phyloP scores from a whole-genome alignment of 257 asterid genomes.

The Scutellaria galericulata region DNA sequence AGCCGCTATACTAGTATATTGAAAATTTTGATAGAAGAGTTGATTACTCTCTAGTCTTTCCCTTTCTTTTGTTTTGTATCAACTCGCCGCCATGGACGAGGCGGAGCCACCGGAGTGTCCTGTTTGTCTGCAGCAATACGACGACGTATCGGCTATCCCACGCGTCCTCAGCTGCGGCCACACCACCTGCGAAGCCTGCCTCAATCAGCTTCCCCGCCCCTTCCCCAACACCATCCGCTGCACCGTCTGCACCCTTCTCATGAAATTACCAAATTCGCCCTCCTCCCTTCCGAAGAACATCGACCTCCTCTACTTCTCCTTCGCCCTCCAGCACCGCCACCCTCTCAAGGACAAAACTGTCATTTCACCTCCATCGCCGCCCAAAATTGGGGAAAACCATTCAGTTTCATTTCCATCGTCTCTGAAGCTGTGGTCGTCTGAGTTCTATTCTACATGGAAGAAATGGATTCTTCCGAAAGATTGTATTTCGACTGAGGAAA shows the following conservation, averaged over 20 bases:
- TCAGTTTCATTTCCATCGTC: constrained; percentile 32
- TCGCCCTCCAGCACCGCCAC: constrained; percentile 40
- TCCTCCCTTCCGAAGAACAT: constrained; percentile 88
- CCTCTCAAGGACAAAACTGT: constrained; percentile 39
- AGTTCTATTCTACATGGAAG: constrained; percentile 67
- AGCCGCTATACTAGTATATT: too few relatives aligned
- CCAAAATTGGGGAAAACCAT: constrained; percentile 22
- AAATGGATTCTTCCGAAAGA: constrained; percentile 70
- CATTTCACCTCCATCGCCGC: constrained; percentile 39
- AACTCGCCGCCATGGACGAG: constrained; percentile 52
- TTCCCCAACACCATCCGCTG: constrained; percentile 77
- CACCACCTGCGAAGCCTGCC: constrained; percentile 79
- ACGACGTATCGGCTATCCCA: constrained; percentile 59
- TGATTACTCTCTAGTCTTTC: too few relatives aligned
- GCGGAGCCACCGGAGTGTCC: constrained; percentile 94
- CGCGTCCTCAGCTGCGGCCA: constrained; percentile 95
- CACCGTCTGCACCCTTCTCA: constrained; percentile 77
- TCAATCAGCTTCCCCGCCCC: constrained; percentile 71
- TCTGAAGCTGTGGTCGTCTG: constrained; percentile 59
- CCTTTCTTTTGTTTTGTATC: not conserved
- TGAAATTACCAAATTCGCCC: constrained; percentile 57
- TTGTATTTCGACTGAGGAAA: constrained; percentile 44
- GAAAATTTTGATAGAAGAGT: too few relatives aligned
- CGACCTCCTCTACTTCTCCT: constrained; percentile 80
- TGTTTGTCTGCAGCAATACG: constrained; percentile 78